Percentiles rank a stretch among this genome's conserved stretches.
Conservation (phyloP, 2,329 filamentous ascomycete species). For the Leptographium flavum region DNA sequence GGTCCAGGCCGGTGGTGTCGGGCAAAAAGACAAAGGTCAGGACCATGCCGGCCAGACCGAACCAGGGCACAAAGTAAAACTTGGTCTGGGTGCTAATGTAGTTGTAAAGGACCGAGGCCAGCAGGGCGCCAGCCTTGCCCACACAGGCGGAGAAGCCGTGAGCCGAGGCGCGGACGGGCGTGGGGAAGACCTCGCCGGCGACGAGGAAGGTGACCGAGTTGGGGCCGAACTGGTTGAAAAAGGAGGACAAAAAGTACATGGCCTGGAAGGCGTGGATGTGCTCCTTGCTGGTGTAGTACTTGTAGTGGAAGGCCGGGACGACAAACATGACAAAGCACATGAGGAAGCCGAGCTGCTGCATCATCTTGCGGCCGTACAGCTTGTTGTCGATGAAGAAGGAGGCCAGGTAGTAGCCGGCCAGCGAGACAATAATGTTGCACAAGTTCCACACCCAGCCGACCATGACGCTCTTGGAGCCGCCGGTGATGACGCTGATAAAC, state of each 20-base stretch:
- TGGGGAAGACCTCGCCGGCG: constrained; percentile 92
- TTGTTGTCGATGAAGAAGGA: constrained; percentile 90
- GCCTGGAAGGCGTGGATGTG: constrained; percentile 85
- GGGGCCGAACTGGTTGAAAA: constrained; percentile 98
- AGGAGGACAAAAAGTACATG: constrained; percentile 96
- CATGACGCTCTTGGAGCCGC: constrained; percentile 48
- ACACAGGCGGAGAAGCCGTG: constrained; percentile 89
- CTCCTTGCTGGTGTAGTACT: constrained; percentile 59
- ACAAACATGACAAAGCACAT: constrained; percentile 90
- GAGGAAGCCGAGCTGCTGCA: constrained; percentile 90
- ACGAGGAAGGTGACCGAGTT: constrained; percentile 95
- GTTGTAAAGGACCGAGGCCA: constrained; percentile 83
- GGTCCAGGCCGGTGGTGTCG: constrained; percentile 91
- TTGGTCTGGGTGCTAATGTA: constrained; percentile 77
- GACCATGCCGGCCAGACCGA: constrained; percentile 74
- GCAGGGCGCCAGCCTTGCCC: constrained; percentile 77
- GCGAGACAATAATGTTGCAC: constrained; percentile 75
- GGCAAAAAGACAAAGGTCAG: constrained; percentile 77
- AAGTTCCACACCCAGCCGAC: constrained; percentile 85
- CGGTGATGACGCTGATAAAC: constrained; percentile 12
- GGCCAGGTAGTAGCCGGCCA: constrained; percentile 80
- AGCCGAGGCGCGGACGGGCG: constrained; percentile 79
- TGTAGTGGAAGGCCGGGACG: constrained; percentile 75
- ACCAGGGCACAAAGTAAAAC: constrained; percentile 92
- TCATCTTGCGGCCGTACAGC: constrained; percentile 87